A percentile compares a stretch with the other conserved stretches of the same genome.
These are phyloP conservation scores for Solanum chacoense DNA, from an alignment of 305 asterid species.

Conservation along the genomic window DNA sequence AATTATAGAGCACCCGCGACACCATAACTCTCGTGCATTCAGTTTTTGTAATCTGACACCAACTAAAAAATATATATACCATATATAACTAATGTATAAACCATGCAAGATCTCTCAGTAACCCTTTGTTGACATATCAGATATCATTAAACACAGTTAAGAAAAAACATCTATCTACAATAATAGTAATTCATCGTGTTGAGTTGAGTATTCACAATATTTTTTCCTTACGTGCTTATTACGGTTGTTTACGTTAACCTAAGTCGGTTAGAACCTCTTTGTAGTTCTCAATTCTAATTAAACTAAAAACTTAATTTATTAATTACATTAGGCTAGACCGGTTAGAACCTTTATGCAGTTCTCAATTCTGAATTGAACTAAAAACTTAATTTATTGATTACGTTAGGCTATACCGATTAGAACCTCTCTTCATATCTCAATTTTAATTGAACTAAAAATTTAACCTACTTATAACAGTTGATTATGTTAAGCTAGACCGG, in stretches of 20 bases:
- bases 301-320: too few species aligned
- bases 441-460: too few species aligned
- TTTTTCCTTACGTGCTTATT: neutral
- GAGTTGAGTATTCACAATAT: neutral
- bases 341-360: neutral
- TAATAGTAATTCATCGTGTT: too few species aligned
- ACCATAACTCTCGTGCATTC: too few species aligned
- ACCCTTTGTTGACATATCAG: neutral
- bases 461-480: too few species aligned
- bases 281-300: neutral
- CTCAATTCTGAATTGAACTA: neutral
- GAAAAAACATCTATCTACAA: neutral
- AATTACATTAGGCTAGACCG: neutral
- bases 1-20: too few species aligned
- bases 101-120: neutral
- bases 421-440: neutral
- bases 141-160: neutral
- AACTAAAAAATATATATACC: neutral
- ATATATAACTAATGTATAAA: neutral
- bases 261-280: neutral
- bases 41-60: too few species aligned
- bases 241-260: neutral
- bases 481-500: neutral
- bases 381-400: neutral
- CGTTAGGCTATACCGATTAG: neutral